phyloP scores from a whole-genome alignment of 2,329 filamentous ascomycete genomes.

The Beauveria sp. region DNA sequence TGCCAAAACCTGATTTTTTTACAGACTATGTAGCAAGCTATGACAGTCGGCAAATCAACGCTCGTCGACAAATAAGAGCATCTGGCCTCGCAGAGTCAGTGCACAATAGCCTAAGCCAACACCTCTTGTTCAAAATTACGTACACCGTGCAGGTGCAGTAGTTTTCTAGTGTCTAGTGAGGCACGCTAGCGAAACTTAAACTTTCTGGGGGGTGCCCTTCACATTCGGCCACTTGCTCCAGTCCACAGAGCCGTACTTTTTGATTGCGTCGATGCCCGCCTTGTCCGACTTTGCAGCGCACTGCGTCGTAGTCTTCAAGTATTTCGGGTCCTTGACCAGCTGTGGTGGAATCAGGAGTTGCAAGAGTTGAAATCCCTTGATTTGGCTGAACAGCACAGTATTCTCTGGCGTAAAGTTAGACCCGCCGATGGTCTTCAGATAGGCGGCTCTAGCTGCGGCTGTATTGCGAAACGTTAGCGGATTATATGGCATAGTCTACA shows the following conservation, averaged over 20 bases:
- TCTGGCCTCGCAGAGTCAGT: too few species aligned
- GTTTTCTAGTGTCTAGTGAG: too few species aligned
- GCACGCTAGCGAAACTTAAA: background rate
- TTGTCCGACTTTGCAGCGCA: background rate
- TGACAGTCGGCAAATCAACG: too few species aligned
- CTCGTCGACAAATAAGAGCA: too few species aligned
- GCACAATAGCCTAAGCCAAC: too few species aligned
- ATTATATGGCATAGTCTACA: background rate
- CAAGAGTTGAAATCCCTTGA: background rate
- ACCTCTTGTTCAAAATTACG: too few species aligned
- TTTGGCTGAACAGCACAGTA: background rate
- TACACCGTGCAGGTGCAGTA: too few species aligned
- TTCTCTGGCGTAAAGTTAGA: background rate
- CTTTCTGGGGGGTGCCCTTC: background rate
- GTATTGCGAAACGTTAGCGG: background rate
- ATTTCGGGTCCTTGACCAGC: background rate
- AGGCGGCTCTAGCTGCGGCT: background rate
- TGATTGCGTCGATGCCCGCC: background rate
- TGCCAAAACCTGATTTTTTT: too few species aligned
- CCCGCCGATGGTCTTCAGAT: background rate
- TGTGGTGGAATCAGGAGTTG: background rate
- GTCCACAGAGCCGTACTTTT: background rate
- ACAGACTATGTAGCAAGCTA: too few species aligned
- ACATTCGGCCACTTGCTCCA: background rate
- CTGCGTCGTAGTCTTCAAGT: background rate